phyloP scores from a whole-genome alignment of 2,329 filamentous ascomycete genomes.

The Blumeria graminis region DNA sequence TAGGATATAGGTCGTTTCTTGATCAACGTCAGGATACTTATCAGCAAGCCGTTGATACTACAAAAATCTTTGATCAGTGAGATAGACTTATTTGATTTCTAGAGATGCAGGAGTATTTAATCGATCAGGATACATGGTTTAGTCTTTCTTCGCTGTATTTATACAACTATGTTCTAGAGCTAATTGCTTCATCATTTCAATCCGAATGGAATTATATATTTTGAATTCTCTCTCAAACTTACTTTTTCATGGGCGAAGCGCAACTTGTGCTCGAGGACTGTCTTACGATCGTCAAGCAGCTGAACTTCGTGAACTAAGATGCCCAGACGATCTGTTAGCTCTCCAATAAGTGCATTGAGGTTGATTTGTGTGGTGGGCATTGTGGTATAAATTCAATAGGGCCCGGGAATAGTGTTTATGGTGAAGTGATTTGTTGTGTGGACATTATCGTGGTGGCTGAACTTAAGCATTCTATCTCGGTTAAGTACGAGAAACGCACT shows the following conservation, averaged over 20 bases:
- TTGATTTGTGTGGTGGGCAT: too few species aligned
- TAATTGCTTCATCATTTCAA: conserved; percentile 29
- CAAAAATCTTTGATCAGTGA: conserved; percentile 1
- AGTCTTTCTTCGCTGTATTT: conserved; percentile 35
- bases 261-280: conserved; percentile 40
- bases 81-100: too few species aligned
- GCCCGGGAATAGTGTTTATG: too few species aligned
- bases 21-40: conserved; percentile 39
- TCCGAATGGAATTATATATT: not conserved
- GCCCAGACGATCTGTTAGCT: conserved; percentile 38
- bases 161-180: conserved; percentile 62
- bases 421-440: too few species aligned
- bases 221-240: conserved; percentile 12
- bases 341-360: conserved; percentile 23
- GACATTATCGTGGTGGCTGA: too few species aligned
- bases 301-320: conserved; percentile 41
- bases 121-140: conserved; percentile 26
- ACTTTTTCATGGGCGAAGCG: conserved; percentile 43
- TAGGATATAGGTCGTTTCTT: conserved; percentile 41
- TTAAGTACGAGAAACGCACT: too few species aligned
- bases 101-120: conserved; percentile 14
- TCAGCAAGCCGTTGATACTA: conserved; percentile 42
- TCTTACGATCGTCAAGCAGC: conserved; percentile 35
- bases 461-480: too few species aligned
- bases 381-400: too few species aligned